phyloP scores from a whole-genome alignment of 2,329 filamentous ascomycete species.

The Nemania serpens region DNA sequence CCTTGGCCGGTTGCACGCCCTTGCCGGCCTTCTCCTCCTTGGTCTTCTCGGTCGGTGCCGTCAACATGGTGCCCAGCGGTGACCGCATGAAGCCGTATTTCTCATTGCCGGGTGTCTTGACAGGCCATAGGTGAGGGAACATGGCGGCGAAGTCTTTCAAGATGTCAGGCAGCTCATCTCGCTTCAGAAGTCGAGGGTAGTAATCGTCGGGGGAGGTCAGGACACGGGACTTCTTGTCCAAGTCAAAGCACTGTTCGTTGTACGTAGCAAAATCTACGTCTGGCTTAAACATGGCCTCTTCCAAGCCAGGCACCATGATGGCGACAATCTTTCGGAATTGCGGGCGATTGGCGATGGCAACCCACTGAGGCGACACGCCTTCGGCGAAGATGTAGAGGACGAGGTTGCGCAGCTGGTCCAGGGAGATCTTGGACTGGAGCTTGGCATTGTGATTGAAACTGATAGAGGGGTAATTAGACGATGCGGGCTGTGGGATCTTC shows the following conservation, averaged over 20 bases:
- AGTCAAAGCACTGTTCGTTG: constrained; percentile 43
- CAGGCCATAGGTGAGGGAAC: constrained; percentile 87
- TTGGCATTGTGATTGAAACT: constrained; percentile 61
- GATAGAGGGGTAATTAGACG: constrained; percentile 63
- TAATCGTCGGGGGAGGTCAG: constrained; percentile 62
- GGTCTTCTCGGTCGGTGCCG: constrained; percentile 70
- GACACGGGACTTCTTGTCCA: constrained; percentile 42
- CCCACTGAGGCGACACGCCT: constrained; percentile 67
- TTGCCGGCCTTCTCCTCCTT: constrained; percentile 68
- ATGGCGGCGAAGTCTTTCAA: constrained; percentile 75
- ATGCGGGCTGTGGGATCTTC: constrained; percentile 61
- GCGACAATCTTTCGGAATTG: constrained; percentile 80
- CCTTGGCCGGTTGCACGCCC: constrained; percentile 64
- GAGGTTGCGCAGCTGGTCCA: constrained; percentile 66
- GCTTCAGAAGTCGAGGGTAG: constrained; percentile 59
- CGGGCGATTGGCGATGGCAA: constrained; percentile 64
- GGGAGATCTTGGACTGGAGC: constrained; percentile 64
- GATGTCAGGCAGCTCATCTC: constrained; percentile 56
- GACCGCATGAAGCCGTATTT: constrained; percentile 82
- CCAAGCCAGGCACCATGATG: constrained; percentile 89
- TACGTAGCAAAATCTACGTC: constrained; percentile 55
- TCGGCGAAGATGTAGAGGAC: constrained; percentile 71
- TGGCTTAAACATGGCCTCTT: constrained; percentile 84
- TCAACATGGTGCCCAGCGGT: constrained; percentile 82
- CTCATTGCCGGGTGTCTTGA: constrained; percentile 85